These are phyloP conservation scores for Colletotrichum truncatum DNA, from an alignment of 2,329 filamentous ascomycete genomes.

Conservation along the genomic window DNA sequence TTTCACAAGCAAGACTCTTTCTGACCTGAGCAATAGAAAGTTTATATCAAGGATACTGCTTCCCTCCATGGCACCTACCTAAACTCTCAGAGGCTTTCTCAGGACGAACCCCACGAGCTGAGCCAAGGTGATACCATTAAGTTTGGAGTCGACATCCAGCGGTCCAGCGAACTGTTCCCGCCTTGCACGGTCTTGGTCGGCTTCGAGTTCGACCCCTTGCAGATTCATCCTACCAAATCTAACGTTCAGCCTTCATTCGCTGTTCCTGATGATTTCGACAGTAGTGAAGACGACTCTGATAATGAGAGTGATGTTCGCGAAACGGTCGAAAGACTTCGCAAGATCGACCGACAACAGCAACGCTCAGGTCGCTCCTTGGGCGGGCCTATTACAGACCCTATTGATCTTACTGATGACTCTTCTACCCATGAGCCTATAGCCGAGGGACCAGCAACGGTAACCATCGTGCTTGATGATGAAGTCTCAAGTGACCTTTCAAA, in stretches of 20 bases:
- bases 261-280: constrained; percentile 53
- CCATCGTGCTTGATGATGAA: constrained; percentile 9
- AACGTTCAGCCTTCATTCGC: constrained; percentile 38
- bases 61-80: constrained; percentile 65
- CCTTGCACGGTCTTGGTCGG: constrained; percentile 47
- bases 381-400: not conserved
- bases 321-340: constrained; percentile 10
- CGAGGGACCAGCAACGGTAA: not conserved
- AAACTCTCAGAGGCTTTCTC: constrained; percentile 42
- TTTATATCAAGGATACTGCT: constrained; percentile 55
- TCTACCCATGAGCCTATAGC: not conserved
- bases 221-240: not conserved
- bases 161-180: constrained; percentile 44
- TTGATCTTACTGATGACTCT: constrained; percentile 16
- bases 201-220: constrained; percentile 37
- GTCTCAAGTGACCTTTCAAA: not conserved
- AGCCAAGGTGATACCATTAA: constrained; percentile 41
- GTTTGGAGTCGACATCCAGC: constrained; percentile 47
- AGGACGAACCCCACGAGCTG: constrained; percentile 32
- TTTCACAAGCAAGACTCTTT: too few relatives aligned
- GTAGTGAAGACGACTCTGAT: constrained; percentile 37
- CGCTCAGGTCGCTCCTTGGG: not conserved
- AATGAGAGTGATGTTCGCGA: constrained; percentile 31
- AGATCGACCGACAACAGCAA: not conserved
- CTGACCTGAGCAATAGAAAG: constrained; percentile 42